Evolutionary conservation across 805 yeast species (phyloP), one percentile per base, ranked within the genome.

Genomic region (Wickerhamomyces canadensis): DNA sequence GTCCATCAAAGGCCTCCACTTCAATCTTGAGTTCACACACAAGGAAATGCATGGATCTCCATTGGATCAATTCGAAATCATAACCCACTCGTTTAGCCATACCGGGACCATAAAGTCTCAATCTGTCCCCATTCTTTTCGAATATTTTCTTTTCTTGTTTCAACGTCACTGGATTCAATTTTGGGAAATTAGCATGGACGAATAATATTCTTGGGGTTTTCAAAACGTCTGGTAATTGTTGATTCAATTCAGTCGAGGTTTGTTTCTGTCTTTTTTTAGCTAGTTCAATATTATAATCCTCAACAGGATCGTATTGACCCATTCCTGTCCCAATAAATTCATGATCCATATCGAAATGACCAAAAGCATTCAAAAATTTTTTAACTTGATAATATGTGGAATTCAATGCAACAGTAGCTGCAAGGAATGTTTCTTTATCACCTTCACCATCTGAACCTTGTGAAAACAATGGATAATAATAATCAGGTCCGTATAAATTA

Each of bases 121-220:
- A 57, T 43, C 84, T 59, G 12, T 69, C 60, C 3, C 72, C 75
- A 8, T 64, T 63, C 19, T 60, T 65, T 30, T 62, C 60, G 34
- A 65, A 57, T 3, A 71, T 62, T 36, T 67, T 64, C 3, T 65
- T 66, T 5, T 62, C 62, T n/a, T 51, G 41, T 38, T 64, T 68
- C 42, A 80, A 62, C 13, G 60, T 58, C 66, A 79, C 72, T 2
- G 86, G 85, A 49, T 80, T 76, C 41, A 80, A 57, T 53, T 80
- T 80, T 7, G 85, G 85, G 60, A 68, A 72, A 52, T 80, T 80
- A 25, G 84, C 76, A 52, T 80, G 87, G 35, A 79, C 70, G 48
- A 80, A 80, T 41, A 78, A 48, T 14, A 62, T 52, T 27, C 51
- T 49, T 32, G 68, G 66, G n/a, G 39, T 48, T 33, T 44, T 48